Conservation (phyloP, 2,329 filamentous ascomycete genomes). For the Dendrostoma leiphaemia region DNA sequence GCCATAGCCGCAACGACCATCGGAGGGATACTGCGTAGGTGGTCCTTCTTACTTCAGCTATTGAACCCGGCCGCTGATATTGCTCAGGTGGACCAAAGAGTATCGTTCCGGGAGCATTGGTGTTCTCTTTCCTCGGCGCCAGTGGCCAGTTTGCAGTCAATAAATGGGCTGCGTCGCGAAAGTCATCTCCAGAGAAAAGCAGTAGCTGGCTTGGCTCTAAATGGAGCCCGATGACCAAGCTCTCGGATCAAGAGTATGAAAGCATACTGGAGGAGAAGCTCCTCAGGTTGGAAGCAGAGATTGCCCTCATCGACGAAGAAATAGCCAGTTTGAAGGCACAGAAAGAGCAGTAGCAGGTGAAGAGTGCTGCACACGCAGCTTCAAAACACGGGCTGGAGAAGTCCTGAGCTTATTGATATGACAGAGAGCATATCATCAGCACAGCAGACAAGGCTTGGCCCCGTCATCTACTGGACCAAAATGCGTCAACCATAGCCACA, state of each 20-base stretch:
- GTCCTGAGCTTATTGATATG: neutral
- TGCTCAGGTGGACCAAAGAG: conserved; percentile 49
- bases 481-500: no score
- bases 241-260: conserved; percentile 72
- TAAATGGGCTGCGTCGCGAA: neutral
- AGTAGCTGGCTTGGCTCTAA: conserved; percentile 52
- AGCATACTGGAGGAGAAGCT: conserved; percentile 69
- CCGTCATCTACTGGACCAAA: no score
- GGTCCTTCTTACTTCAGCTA: no score
- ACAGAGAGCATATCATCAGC: no score
- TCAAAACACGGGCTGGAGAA: neutral
- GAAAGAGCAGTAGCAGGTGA: neutral
- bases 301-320: conserved; percentile 75
- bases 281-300: conserved; percentile 69
- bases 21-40: conserved; percentile 54
- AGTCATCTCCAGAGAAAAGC: neutral
- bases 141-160: conserved; percentile 30
- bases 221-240: conserved; percentile 68
- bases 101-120: conserved; percentile 48
- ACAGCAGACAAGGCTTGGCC: no score
- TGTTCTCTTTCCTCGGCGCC: conserved; percentile 41
- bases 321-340: conserved; percentile 47
- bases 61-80: neutral
- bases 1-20: conserved; percentile 60
- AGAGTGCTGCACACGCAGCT: neutral